These are phyloP conservation scores for Aspergillus calidoustus DNA, from an alignment of 2,329 filamentous ascomycete species.

Conservation along the genomic window DNA sequence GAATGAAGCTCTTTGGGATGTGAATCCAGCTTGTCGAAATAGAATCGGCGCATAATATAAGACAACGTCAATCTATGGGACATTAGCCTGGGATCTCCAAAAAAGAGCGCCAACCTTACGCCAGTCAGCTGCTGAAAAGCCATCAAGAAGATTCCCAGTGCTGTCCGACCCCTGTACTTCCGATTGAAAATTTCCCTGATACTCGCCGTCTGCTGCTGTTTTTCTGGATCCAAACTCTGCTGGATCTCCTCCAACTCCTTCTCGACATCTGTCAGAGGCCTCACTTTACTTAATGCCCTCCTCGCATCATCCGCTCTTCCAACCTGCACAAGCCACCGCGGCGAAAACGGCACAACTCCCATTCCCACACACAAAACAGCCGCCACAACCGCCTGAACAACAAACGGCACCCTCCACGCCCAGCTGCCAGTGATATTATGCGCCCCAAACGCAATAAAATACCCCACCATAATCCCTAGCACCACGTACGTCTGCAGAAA, in stretches of 20 bases:
- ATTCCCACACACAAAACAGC: conserved; percentile 8
- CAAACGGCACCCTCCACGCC: conserved; percentile 19
- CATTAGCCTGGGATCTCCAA: conserved; percentile 1
- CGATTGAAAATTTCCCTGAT: conserved; percentile 19
- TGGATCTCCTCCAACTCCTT: conserved; percentile 26
- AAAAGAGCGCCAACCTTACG: background rate
- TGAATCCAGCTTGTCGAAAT: conserved; percentile 35
- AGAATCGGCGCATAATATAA: conserved; percentile 38
- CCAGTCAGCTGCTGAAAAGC: conserved; percentile 23
- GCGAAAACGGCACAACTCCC: conserved; percentile 20
- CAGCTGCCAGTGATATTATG: conserved; percentile 13
- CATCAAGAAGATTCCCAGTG: conserved; percentile 21
- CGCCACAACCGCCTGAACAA: conserved; percentile 18
- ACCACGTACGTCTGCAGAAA: conserved; percentile 21
- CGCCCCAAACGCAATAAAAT: conserved; percentile 21
- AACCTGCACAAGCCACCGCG: conserved; percentile 20
- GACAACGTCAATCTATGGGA: conserved; percentile 20
- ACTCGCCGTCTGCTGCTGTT: conserved; percentile 15
- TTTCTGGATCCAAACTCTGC: conserved; percentile 23
- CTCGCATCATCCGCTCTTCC: conserved; percentile 15
- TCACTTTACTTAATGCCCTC: conserved; percentile 6
- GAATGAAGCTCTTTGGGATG: conserved; percentile 27
- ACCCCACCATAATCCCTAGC: conserved; percentile 21
- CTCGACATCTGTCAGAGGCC: conserved; percentile 4
- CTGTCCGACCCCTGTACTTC: conserved; percentile 20